A percentile compares a stretch with the other conserved stretches of the same genome.
Evolutionary conservation across 1,139 yeast genomes (phyloP).

Genomic region (Geotrichum bryndzae): DNA sequence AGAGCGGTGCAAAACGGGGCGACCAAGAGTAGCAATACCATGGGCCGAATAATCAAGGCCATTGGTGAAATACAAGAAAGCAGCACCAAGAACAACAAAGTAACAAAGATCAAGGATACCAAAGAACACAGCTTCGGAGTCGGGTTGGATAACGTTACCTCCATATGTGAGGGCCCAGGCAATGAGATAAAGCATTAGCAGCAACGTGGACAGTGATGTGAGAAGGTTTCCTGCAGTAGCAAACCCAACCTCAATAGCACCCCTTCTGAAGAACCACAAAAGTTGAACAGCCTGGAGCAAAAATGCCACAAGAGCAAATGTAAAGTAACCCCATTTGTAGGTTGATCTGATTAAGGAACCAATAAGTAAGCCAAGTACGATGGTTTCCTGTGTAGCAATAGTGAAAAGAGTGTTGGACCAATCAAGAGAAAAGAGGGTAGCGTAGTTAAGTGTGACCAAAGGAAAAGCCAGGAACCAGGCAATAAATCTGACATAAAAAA

Average conservation of each 20-base stretch:
- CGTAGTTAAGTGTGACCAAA: constrained; percentile 44
- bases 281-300: constrained; percentile 26
- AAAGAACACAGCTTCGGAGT: constrained; percentile 60
- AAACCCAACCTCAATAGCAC: constrained; percentile 20
- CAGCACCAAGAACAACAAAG: constrained; percentile 37
- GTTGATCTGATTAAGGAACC: constrained; percentile 50
- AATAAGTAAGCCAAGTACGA: constrained; percentile 49
- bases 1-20: constrained; percentile 22
- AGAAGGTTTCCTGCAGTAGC: constrained; percentile 15
- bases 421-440: constrained; percentile 42
- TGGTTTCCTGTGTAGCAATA: constrained; percentile 45
- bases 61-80: constrained; percentile 23
- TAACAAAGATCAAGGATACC: constrained; percentile 52
- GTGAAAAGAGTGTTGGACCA: constrained; percentile 39
- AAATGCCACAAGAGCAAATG: constrained; percentile 36
- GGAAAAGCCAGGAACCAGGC: constrained; percentile 68
- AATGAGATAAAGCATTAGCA: constrained; percentile 46
- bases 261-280: constrained; percentile 20
- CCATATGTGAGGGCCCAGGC: constrained; percentile 63
- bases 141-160: constrained; percentile 60
- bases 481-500: constrained; percentile 58
- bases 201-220: constrained; percentile 22
- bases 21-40: constrained; percentile 22
- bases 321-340: constrained; percentile 64
- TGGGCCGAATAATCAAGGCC: constrained; percentile 22